A percentile compares a stretch with the other conserved stretches of the same genome.
Evolutionary conservation across 2,329 filamentous ascomycete species (phyloP).

Genomic region (Alternaria gansuensis): DNA sequence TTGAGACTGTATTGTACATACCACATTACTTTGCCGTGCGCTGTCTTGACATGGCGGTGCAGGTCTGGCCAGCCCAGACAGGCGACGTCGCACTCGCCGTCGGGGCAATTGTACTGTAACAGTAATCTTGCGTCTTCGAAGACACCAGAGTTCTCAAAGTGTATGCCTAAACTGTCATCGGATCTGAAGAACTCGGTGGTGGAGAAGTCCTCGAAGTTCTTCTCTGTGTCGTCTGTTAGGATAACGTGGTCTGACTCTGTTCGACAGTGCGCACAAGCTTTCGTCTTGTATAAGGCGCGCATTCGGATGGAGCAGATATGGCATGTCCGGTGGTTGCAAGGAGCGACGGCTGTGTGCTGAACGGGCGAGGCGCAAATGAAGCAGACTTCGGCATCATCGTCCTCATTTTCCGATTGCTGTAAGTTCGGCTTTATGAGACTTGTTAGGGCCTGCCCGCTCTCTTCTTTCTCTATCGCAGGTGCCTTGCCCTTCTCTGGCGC

Average conservation of each 20-base stretch:
- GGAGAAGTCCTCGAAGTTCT: conserved; percentile 85
- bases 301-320: conserved; percentile 93
- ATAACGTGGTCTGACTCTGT: conserved; percentile 82
- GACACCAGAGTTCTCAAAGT: conserved; percentile 87
- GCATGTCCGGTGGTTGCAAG: conserved; percentile 95
- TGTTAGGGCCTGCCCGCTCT: conserved; percentile 12
- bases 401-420: conserved; percentile 34
- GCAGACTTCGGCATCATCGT: conserved; percentile 75
- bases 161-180: conserved; percentile 88
- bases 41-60: conserved; percentile 80
- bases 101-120: conserved; percentile 93
- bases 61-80: conserved; percentile 82
- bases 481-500: conserved; percentile 44
- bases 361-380: conserved; percentile 97
- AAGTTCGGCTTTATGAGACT: conserved; percentile 12
- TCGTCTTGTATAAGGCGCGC: conserved; percentile 93
- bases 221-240: conserved; percentile 85
- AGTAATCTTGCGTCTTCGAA: conserved; percentile 89
- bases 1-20: conserved; percentile 47
- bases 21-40: conserved; percentile 88
- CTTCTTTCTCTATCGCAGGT: conserved; percentile 24
- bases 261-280: conserved; percentile 95
- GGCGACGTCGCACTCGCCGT: conserved; percentile 82
- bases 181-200: conserved; percentile 75
- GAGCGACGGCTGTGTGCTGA: conserved; percentile 84